phyloP scores from a whole-genome alignment of 2,329 filamentous ascomycete genomes.

The Diaporthe ampelina region DNA sequence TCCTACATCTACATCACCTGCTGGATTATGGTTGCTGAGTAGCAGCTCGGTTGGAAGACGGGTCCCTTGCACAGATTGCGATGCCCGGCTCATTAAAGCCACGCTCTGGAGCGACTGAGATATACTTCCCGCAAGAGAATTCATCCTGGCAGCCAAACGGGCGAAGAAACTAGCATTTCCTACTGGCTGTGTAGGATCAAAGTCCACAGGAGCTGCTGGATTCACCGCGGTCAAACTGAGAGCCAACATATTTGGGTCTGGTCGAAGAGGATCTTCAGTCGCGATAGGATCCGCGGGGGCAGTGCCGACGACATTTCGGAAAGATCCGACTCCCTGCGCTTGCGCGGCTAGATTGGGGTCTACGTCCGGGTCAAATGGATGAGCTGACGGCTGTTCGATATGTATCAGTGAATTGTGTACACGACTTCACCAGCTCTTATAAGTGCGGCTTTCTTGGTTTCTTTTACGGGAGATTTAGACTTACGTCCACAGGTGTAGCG shows the following conservation, averaged over 20 bases:
- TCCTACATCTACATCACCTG: neutral
- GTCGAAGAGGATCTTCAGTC: neutral
- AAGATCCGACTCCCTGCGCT: neutral
- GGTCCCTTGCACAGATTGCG: neutral
- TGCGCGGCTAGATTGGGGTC: neutral
- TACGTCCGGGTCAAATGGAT: neutral
- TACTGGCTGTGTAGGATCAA: neutral
- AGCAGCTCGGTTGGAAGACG: neutral
- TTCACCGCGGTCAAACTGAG: neutral
- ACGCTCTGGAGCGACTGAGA: neutral
- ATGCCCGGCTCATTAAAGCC: neutral
- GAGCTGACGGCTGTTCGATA: neutral
- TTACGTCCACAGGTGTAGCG: constrained; percentile 3
- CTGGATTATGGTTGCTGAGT: neutral
- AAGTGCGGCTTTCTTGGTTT: too few species aligned
- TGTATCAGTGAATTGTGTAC: neutral
- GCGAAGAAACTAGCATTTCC: neutral
- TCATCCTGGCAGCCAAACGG: neutral
- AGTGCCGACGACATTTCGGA: neutral
- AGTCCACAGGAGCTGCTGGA: neutral
- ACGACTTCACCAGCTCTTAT: neutral
- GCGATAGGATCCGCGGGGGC: neutral
- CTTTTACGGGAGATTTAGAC: neutral
- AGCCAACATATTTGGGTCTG: neutral
- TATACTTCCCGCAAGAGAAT: neutral